Conservation (phyloP, 495 filamentous ascomycete species). For the Xylaria grammica region DNA sequence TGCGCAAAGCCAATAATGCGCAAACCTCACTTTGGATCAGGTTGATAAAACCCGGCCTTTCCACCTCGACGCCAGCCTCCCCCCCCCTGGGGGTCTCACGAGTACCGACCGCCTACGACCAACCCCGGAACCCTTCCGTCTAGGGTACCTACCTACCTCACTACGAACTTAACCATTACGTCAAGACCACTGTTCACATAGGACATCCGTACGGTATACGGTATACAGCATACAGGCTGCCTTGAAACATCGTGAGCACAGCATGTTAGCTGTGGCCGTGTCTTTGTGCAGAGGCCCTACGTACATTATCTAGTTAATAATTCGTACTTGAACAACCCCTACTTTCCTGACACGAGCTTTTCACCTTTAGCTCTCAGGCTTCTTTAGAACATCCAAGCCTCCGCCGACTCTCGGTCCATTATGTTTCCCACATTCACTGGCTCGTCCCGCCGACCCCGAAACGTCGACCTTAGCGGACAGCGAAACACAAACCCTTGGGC, state of each 20-base stretch:
- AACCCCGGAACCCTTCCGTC: not conserved
- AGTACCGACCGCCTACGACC: not conserved
- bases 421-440: constrained; percentile 96
- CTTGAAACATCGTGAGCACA: constrained; percentile 17
- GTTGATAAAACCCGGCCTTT: not conserved
- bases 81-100: not conserved
- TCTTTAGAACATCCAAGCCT: not conserved
- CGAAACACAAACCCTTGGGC: constrained; percentile 73
- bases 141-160: not conserved
- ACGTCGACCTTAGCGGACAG: constrained; percentile 93
- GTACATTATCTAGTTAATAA: not conserved
- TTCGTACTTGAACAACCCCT: not conserved
- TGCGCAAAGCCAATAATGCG: constrained; percentile 13
- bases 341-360: not conserved
- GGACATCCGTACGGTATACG: not conserved
- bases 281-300: not conserved
- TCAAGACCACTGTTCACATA: constrained; percentile 9
- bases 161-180: constrained; percentile 7
- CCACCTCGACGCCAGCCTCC: not conserved
- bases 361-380: not conserved
- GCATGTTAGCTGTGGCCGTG: constrained; percentile 10
- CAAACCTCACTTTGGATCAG: constrained; percentile 9
- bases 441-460: constrained; percentile 78
- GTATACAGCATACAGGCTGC: not conserved
- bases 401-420: constrained; percentile 15